Evolutionary conservation across 2,329 filamentous ascomycete species (phyloP).

Genomic region (Colletotrichum sp.): DNA sequence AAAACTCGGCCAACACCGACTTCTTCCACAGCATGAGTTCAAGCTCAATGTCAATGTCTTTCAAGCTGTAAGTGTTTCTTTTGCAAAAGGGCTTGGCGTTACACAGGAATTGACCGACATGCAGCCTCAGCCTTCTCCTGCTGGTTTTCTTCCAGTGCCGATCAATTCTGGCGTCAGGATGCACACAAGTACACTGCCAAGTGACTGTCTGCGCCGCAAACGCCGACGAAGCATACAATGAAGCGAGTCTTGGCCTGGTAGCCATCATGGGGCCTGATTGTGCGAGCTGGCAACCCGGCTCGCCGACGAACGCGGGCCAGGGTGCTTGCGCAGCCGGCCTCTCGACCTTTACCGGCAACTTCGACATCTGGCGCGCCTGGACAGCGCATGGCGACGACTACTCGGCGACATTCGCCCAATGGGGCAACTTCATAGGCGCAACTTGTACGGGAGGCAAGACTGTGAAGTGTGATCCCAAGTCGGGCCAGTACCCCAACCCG

Average conservation of each 20-base stretch:
- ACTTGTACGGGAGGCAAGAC: neutral
- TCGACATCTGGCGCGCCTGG: constrained; percentile 1
- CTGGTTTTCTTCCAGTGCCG: neutral
- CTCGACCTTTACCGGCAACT: neutral
- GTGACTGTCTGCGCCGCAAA: neutral
- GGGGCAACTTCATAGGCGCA: neutral
- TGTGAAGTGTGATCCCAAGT: neutral
- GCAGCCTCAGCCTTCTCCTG: neutral
- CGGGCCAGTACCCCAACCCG: neutral
- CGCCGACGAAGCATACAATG: neutral
- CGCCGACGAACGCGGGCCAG: neutral
- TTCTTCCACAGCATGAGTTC: neutral
- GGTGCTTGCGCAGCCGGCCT: neutral
- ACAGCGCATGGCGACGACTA: neutral
- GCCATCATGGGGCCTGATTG: constrained; percentile 11
- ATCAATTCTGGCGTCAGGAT: neutral
- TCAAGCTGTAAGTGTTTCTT: neutral
- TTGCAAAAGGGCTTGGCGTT: neutral
- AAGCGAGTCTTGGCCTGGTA: neutral
- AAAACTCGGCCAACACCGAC: neutral
- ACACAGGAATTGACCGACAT: neutral
- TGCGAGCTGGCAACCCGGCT: neutral
- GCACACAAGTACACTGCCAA: neutral
- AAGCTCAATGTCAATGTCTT: neutral
- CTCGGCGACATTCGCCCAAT: neutral